Evolutionary conservation across 768 basidiomycete species (phyloP).

Genomic region (Rhodosporidiobolus odoratus): DNA sequence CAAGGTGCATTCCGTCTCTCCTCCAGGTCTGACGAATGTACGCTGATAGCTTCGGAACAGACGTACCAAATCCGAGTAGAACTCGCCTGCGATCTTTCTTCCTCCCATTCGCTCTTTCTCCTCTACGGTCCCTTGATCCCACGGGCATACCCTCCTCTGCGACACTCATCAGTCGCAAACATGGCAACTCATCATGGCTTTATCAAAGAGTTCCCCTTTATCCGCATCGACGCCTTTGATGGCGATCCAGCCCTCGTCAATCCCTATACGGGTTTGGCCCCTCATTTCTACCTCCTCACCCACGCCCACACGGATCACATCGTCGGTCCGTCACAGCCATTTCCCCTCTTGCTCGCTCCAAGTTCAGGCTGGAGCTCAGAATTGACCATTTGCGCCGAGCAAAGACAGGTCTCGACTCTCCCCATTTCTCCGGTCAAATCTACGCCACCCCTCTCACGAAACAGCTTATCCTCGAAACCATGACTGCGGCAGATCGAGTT

Average conservation of each 20-base stretch:
- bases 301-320: slow-evolving; percentile 90
- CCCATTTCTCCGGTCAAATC: slow-evolving; percentile 66
- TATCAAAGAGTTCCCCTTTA: slow-evolving; percentile 55
- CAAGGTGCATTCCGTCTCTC: too few relatives aligned
- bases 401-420: slow-evolving; percentile 62
- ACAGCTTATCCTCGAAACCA: slow-evolving; percentile 61
- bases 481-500: slow-evolving; percentile 56
- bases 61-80: too few relatives aligned
- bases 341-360: background rate
- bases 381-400: too few relatives aligned
- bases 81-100: too few relatives aligned
- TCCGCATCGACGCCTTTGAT: slow-evolving; percentile 81
- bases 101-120: background rate
- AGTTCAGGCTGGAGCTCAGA: background rate
- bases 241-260: slow-evolving; percentile 48
- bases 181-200: slow-evolving; percentile 21
- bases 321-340: slow-evolving; percentile 33
- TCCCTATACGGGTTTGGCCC: slow-evolving; percentile 42
- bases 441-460: slow-evolving; percentile 79
- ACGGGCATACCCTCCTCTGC: background rate
- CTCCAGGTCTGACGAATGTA: too few relatives aligned
- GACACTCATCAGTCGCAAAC: too few relatives aligned
- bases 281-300: slow-evolving; percentile 66
- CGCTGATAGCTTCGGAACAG: too few relatives aligned
- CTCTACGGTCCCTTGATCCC: background rate